Base-by-base conservation (phyloP, 257 asterid genomes). In the Coffea eugenioides region DNA sequence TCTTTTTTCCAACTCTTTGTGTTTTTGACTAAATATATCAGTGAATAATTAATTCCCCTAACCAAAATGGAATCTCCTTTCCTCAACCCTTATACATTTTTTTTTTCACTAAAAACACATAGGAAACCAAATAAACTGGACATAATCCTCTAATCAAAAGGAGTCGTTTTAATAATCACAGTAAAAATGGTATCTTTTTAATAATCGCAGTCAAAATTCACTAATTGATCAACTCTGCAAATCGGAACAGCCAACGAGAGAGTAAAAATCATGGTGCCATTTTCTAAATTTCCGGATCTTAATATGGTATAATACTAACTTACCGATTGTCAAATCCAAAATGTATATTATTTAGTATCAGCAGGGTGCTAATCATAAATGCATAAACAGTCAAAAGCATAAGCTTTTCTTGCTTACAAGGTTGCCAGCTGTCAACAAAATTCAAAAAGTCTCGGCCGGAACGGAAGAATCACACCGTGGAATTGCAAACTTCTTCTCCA, bases 201-300 rank as follows among this genome's bases (percentile, higher is more conserved):
- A 34, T 18, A 49, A 73, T 45, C 49, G 6, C 73, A 80, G 21
- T 54, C 49, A n/a, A 31, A 61, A 73, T 62, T 31, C 78, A 79
- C 14, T 36, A 62, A 49, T 62, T 27, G 49, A 36, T 71, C 52
- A 79, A 64, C 20, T 16, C 27, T n/a, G 72, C 70, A 23, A 31
- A 45, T 21, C 7, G 16, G 31, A 48, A 77, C 41, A 48, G 71
- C 67, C 25, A 16, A 21, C 31, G 31, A 77, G 9, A 48, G 62
- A 43, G 57, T 27, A 51, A 75, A 76, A 43, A 43, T 45, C 56
- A 8, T 8, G 1, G 43, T 39, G 43, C 2, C 16, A 8, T 21
- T 41, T 54, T 73, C n/a, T 43, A 34, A 36, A 31, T 36, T 31
- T 41, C 21, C 78, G 64, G 79, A 80, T 73, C 79, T 51, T 59